Evolutionary conservation across 129 eudicot genomes (phyloP), one percentile per base, ranked within the genome.

Genomic region (Gnaphalium uliginosum): DNA sequence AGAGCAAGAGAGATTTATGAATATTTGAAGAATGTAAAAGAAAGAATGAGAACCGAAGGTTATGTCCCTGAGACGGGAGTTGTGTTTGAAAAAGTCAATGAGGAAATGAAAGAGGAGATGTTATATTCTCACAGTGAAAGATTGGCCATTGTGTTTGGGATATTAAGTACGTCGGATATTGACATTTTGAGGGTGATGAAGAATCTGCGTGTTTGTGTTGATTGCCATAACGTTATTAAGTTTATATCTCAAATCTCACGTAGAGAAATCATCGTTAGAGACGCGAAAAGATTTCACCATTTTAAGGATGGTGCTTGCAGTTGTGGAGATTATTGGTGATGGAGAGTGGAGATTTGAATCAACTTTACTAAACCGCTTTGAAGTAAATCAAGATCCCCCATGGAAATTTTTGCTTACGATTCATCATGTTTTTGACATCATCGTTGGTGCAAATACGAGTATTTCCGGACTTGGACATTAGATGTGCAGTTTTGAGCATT

Each of bases 201-300:
- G 87, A 88, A 88, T 69, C 85, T 88, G 62, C 57, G 93, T n/a
- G 86, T 86, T 48, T 88, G 90, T 72, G 85, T 85, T 1, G 90
- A 83, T 64, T 88, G 93, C 71, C 93, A 88, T 67, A 78, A 81
- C 8, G 85, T 86, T 51, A 83, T 83, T 6, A 88, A 88, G 75
- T 81, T 79, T 67, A 87, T 86, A 24, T 86, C 90, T 4, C 57
- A 75, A 46, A 37, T 79, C 3, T 43, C 74, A 0, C 33, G 27
- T 11, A 65, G 90, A 73, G 86, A 88, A 30, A 84, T 88, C 23
- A 57, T 86, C 26, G 84, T 88, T 56, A 77, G 90, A 69, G 88
- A 88, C 82, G 86, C 77, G 39, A 81, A 81, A 57, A 84, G 90
- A 13, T 86, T 82, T 77, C 90, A 88, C 62, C 78, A 67, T 57